A percentile compares a stretch with the other conserved stretches of the same genome.
Evolutionary conservation across 352 stramenopile species (phyloP).

Genomic region (Phytopythium helicoides): DNA sequence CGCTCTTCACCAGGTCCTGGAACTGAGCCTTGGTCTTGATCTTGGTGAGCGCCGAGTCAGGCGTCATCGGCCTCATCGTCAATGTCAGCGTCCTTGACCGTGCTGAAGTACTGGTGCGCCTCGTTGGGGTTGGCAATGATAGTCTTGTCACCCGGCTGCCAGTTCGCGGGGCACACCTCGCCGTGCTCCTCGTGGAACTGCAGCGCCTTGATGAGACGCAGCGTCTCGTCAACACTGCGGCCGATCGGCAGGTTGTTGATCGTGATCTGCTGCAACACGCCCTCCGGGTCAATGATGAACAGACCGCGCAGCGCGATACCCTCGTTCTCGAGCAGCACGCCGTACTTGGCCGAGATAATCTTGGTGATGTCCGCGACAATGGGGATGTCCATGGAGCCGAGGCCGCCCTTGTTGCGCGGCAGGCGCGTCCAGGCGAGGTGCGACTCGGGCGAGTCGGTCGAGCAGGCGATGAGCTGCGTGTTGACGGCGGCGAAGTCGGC

Average conservation of each 20-base stretch:
- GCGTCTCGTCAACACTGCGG: constrained; percentile 90
- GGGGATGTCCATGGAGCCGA: constrained; percentile 93
- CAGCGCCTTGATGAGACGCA: constrained; percentile 91
- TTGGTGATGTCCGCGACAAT: constrained; percentile 94
- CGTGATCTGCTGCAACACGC: constrained; percentile 84
- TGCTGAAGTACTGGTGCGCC: constrained; percentile 82
- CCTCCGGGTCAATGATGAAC: constrained; percentile 93
- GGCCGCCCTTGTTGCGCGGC: constrained; percentile 88
- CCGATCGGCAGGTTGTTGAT: constrained; percentile 93
- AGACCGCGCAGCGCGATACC: constrained; percentile 88
- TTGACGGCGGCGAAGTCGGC: constrained; percentile 84
- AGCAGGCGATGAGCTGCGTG: constrained; percentile 87
- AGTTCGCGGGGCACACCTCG: constrained; percentile 93
- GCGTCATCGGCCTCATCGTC: constrained; percentile 44
- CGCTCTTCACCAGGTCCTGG: constrained; percentile 54
- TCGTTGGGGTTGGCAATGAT: constrained; percentile 87
- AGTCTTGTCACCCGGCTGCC: constrained; percentile 89
- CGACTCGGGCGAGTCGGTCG: constrained; percentile 89
- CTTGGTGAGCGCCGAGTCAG: constrained; percentile 35
- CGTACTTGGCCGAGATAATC: constrained; percentile 89
- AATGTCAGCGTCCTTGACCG: constrained; percentile 39
- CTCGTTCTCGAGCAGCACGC: constrained; percentile 83
- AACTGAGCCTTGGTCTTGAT: constrained; percentile 67
- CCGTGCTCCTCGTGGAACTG: constrained; percentile 92
- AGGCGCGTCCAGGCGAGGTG: constrained; percentile 89